Conservation (phyloP, 345 rosid species). For the Sonneratia alba region DNA sequence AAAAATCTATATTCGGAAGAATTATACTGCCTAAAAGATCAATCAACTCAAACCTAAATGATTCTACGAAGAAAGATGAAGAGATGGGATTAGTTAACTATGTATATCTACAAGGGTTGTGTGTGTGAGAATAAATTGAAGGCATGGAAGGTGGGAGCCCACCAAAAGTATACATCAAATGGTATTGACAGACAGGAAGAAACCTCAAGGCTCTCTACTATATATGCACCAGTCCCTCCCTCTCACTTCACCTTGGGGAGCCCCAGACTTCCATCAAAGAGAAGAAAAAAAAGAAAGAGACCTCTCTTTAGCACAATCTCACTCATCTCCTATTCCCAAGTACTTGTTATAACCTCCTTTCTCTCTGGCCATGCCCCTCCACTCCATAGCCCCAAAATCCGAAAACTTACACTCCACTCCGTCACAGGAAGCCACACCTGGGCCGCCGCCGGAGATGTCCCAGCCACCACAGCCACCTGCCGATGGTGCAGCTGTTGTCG, state of each 20-base stretch:
- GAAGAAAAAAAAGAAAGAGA: background rate
- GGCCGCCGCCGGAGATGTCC: background rate
- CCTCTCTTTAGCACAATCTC: background rate
- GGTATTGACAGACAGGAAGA: constrained; percentile 15
- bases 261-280: background rate
- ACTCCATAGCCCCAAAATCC: constrained; percentile 45
- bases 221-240: constrained; percentile 42
- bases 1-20: too few species aligned
- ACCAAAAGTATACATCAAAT: constrained; percentile 19
- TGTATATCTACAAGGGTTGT: background rate
- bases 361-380: constrained; percentile 28
- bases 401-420: constrained; percentile 15
- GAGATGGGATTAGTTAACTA: background rate
- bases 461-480: background rate
- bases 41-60: too few species aligned
- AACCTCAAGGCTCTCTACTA: constrained; percentile 15
- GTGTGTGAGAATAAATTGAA: constrained; percentile 26
- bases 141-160: constrained; percentile 32
- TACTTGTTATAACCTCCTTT: too few species aligned
- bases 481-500: constrained; percentile 30
- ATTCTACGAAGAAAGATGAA: too few species aligned
- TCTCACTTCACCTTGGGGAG: constrained; percentile 37
- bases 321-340: too few species aligned
- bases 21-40: too few species aligned
- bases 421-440: constrained; percentile 20